Conservation (phyloP, 2,329 filamentous ascomycete species). For the Aspergillus sp. region DNA sequence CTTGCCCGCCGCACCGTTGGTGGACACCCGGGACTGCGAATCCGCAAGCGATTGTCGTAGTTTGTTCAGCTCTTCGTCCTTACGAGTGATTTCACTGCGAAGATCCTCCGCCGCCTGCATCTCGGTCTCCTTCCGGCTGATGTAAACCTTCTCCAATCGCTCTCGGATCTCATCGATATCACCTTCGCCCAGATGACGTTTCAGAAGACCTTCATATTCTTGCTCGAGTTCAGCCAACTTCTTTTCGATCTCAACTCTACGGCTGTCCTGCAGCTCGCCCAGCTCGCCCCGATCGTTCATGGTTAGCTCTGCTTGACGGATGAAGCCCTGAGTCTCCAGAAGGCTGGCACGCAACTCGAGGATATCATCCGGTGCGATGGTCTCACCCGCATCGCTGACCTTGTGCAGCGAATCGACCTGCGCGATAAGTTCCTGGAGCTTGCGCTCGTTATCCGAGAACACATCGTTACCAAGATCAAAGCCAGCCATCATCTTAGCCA, state of each 20-base stretch:
- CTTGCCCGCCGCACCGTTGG: conserved; percentile 63
- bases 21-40: conserved; percentile 48
- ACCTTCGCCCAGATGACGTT: conserved; percentile 69
- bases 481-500: conserved; percentile 99
- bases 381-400: conserved; percentile 70
- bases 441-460: conserved; percentile 88
- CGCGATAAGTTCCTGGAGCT: conserved; percentile 77
- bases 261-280: conserved; percentile 59
- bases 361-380: conserved; percentile 76
- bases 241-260: conserved; percentile 71
- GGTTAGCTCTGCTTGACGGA: conserved; percentile 86
- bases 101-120: conserved; percentile 70
- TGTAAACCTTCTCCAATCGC: conserved; percentile 70
- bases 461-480: conserved; percentile 91
- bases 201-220: conserved; percentile 78
- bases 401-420: conserved; percentile 75
- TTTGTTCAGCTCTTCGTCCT: conserved; percentile 75
- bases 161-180: conserved; percentile 83
- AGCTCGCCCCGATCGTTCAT: conserved; percentile 65
- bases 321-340: conserved; percentile 84
- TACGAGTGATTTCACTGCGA: conserved; percentile 68
- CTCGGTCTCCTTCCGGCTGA: conserved; percentile 69
- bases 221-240: conserved; percentile 69
- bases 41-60: conserved; percentile 78
- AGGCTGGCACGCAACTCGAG: conserved; percentile 71